Evolutionary conservation across 768 basidiomycete genomes (phyloP).

Genomic region (Termitomyces sp.): DNA sequence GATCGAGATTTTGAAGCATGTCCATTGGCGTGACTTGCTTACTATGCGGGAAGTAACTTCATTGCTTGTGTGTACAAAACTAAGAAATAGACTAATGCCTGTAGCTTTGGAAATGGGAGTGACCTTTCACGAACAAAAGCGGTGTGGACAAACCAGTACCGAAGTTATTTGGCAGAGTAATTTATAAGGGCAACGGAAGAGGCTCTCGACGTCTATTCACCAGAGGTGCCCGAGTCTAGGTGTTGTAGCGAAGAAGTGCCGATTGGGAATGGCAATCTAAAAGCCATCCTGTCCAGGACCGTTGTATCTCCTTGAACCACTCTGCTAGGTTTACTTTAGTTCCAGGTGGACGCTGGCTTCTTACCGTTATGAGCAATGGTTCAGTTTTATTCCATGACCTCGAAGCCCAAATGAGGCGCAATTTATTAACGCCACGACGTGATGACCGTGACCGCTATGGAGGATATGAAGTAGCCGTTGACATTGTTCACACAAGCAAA

Average conservation of each 20-base stretch:
- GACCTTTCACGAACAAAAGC: not conserved
- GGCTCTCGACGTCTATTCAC: no score
- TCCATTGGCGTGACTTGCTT: not conserved
- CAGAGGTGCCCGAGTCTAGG: not conserved
- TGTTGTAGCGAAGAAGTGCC: not conserved
- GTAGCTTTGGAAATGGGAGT: not conserved
- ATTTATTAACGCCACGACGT: not conserved
- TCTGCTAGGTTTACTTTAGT: not conserved
- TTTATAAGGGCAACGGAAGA: no score
- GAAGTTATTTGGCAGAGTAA: no score
- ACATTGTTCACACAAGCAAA: not conserved
- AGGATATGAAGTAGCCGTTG: not conserved
- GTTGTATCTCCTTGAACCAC: not conserved
- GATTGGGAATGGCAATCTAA: not conserved
- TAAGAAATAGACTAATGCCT: not conserved
- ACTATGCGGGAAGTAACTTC: not conserved
- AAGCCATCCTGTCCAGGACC: not conserved
- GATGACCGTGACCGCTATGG: not conserved
- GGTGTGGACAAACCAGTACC: not conserved
- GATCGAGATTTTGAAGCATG: not conserved
- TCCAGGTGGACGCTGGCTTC: not conserved
- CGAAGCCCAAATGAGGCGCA: not conserved
- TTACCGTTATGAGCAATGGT: no score
- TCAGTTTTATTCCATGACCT: not conserved
- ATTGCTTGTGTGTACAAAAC: not conserved